Evolutionary conservation across 257 asterid genomes (phyloP).

Genomic region (Primulina tabacum): DNA sequence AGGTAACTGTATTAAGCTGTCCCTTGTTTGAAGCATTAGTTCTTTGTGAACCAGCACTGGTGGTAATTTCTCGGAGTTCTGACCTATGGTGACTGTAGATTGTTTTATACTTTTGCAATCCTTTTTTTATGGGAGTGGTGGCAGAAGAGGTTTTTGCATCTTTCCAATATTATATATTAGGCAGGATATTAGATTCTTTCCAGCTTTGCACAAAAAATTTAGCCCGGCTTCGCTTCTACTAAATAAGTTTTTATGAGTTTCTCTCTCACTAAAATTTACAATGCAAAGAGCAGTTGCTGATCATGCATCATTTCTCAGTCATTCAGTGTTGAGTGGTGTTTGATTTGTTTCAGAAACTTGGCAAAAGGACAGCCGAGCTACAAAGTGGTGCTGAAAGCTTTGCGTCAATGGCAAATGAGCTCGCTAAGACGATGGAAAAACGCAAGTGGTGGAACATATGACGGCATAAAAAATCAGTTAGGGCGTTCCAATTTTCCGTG

Average conservation of each 20-base stretch:
- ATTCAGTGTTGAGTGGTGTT: not conserved
- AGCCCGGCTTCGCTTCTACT: not conserved
- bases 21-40: not conserved
- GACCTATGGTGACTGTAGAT: not conserved
- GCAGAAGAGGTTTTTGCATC: not conserved
- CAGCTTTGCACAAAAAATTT: not conserved
- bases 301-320: not conserved
- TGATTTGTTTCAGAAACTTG: slow-evolving; percentile 50
- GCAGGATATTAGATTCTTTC: not conserved
- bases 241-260: not conserved
- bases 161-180: not conserved
- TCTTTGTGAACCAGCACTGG: not conserved
- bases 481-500: slow-evolving; percentile 14
- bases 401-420: slow-evolving; percentile 64
- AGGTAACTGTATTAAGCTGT: not conserved
- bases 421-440: slow-evolving; percentile 75
- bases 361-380: slow-evolving; percentile 62
- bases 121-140: not conserved
- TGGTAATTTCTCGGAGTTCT: not conserved
- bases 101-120: not conserved
- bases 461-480: not conserved
- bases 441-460: slow-evolving; percentile 86
- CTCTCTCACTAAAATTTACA: not conserved
- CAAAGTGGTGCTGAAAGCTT: slow-evolving; percentile 74
- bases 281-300: not conserved